Evolutionary conservation across 306 rosid genomes (phyloP).

Genomic region (Lagenaria siceraria): DNA sequence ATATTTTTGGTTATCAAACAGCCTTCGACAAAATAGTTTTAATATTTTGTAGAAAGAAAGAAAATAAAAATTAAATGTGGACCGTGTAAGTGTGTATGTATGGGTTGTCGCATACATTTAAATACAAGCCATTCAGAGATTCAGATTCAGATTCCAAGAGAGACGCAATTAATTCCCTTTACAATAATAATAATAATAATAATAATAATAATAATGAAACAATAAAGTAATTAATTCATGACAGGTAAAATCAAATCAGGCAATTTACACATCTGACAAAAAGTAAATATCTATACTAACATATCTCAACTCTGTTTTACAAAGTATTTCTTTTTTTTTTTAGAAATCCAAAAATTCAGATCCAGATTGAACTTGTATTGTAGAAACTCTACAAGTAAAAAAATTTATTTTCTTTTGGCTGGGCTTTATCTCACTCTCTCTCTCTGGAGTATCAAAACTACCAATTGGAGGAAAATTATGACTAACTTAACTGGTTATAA

Average conservation of each 20-base stretch:
- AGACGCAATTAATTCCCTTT: too few species aligned
- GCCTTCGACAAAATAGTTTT: too few species aligned
- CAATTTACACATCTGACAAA: not conserved
- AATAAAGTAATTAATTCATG: not conserved
- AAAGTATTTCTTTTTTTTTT: not conserved
- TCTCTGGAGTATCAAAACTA: not conserved
- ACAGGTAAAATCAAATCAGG: not conserved
- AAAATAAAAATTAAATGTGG: not conserved
- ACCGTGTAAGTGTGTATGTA: not conserved
- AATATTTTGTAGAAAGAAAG: not conserved
- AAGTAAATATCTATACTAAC: not conserved
- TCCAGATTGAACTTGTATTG: not conserved
- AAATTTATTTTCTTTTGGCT: not conserved
- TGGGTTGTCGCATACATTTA: not conserved
- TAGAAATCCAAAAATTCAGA: not conserved
- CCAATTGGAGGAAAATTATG: not conserved
- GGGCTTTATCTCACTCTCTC: not conserved
- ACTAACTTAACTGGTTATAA: not conserved
- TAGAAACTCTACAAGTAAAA: conserved; percentile 1
- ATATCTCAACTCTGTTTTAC: not conserved
- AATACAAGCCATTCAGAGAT: not conserved
- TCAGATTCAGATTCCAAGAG: not conserved
- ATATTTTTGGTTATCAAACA: too few species aligned
- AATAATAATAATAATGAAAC: too few species aligned
- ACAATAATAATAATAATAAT: not conserved